Conservation (phyloP, 768 basidiomycete species). For the Xanthoconium purpureum region DNA sequence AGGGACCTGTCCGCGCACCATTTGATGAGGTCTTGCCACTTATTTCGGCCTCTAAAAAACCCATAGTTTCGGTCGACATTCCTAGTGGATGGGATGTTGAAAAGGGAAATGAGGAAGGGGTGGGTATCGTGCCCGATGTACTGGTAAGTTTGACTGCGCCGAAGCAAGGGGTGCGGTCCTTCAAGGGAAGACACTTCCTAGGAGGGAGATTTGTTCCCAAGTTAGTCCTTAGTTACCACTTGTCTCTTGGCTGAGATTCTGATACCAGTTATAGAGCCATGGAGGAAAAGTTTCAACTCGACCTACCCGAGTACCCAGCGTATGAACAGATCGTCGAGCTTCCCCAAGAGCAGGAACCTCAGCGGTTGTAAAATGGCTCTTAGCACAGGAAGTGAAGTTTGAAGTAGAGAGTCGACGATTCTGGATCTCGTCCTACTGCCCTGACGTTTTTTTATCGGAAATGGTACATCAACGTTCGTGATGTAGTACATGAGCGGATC, state of each 20-base stretch:
- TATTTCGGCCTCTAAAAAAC: conserved; percentile 59
- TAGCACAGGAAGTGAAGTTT: not conserved
- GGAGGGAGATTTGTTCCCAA: conserved; percentile 91
- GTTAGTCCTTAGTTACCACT: conserved; percentile 43
- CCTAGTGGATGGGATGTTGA: conserved; percentile 98
- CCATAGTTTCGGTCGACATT: conserved; percentile 93
- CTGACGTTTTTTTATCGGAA: too few relatives aligned
- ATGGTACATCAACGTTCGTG: too few relatives aligned
- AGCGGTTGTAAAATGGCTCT: conserved; percentile 4
- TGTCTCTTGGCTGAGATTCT: not conserved
- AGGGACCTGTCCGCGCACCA: conserved; percentile 83
- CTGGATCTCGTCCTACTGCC: too few relatives aligned
- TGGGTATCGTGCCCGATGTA: conserved; percentile 69
- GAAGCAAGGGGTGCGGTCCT: conserved; percentile 78
- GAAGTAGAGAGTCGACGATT: not conserved
- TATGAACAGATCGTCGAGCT: conserved; percentile 85
- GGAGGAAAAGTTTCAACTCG: conserved; percentile 70
- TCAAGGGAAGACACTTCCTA: conserved; percentile 83
- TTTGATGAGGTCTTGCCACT: conserved; percentile 76
- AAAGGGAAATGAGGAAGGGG: conserved; percentile 53
- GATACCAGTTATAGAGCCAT: conserved; percentile 47
- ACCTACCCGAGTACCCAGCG: conserved; percentile 80
- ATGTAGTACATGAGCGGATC: too few relatives aligned
- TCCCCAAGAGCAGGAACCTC: conserved; percentile 8
- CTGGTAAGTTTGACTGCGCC: conserved; percentile 92